Percentiles rank a stretch among this genome's conserved stretches.
These are phyloP conservation scores for Xylariaceae sp. DNA, from an alignment of 2,329 filamentous ascomycete species.

Conservation along the genomic window DNA sequence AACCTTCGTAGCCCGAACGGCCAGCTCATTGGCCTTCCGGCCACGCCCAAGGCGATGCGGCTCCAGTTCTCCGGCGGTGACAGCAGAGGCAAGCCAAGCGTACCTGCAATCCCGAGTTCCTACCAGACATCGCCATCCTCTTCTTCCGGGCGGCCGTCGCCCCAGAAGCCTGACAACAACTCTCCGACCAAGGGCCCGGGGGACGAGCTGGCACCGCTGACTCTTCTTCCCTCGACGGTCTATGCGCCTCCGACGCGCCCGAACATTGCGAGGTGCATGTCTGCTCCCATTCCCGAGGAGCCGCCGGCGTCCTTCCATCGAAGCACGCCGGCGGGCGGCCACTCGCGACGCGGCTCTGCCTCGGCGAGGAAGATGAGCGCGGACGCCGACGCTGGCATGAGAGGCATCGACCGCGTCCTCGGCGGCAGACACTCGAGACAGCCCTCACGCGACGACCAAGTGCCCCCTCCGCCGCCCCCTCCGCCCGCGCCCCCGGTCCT, in stretches of 20 bases:
- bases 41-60: constrained; percentile 85
- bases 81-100: constrained; percentile 43
- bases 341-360: constrained; percentile 19
- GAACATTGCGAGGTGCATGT: constrained; percentile 53
- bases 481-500: constrained; percentile 45
- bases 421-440: constrained; percentile 29
- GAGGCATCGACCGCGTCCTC: constrained; percentile 41
- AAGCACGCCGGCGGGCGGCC: constrained; percentile 18
- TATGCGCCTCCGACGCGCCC: constrained; percentile 47
- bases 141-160: constrained; percentile 30
- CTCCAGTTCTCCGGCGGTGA: constrained; percentile 55
- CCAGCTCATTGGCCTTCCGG: constrained; percentile 68
- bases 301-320: constrained; percentile 30
- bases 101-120: constrained; percentile 43
- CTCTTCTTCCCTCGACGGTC: constrained; percentile 50
- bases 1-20: constrained; percentile 37
- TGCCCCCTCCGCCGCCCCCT: constrained; percentile 43
- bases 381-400: constrained; percentile 30
- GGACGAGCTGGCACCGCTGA: constrained; percentile 25
- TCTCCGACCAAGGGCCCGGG: constrained; percentile 23
- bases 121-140: constrained; percentile 37
- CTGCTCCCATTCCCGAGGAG: constrained; percentile 47
- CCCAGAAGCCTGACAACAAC: constrained; percentile 22
- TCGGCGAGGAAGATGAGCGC: constrained; percentile 31
- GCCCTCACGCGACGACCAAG: constrained; percentile 40